Evolutionary conservation across 495 filamentous ascomycete genomes (phyloP).

Genomic region (Aspergillus heteromorphus): DNA sequence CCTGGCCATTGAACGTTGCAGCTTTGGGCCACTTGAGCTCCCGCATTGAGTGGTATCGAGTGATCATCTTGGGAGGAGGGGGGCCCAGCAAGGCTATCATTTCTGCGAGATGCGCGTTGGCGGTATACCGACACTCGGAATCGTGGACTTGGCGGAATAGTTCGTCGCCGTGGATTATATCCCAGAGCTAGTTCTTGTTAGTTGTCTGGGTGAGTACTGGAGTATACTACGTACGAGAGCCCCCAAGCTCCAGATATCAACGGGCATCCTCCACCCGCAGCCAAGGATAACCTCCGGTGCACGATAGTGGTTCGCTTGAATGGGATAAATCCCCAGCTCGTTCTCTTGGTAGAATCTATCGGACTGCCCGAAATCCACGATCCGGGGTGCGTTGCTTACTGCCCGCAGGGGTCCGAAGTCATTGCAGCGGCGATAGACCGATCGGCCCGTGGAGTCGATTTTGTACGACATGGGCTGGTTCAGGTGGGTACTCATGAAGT

Average conservation of each 20-base stretch:
- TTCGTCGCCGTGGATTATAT: constrained; percentile 33
- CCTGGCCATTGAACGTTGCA: constrained; percentile 10
- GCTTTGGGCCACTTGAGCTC: constrained; percentile 16
- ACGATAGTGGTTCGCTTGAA: constrained; percentile 32
- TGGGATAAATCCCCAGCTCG: constrained; percentile 20
- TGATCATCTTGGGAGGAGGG: constrained; percentile 30
- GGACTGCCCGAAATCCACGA: constrained; percentile 78
- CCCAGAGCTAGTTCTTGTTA: constrained; percentile 35
- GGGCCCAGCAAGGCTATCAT: constrained; percentile 37
- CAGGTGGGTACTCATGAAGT: constrained; percentile 21
- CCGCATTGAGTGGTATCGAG: constrained; percentile 20
- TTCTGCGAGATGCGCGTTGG: constrained; percentile 34
- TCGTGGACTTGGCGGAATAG: constrained; percentile 30
- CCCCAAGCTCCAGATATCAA: constrained; percentile 36
- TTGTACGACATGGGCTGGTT: constrained; percentile 24
- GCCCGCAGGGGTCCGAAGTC: constrained; percentile 47
- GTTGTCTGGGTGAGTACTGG: too few relatives aligned
- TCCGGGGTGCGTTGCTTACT: too few relatives aligned
- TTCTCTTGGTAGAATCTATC: constrained; percentile 39
- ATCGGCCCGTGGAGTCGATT: constrained; percentile 10
- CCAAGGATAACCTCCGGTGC: constrained; percentile 34
- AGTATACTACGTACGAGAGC: constrained; percentile 38
- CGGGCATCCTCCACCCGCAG: constrained; percentile 26
- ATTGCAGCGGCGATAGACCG: constrained; percentile 11
- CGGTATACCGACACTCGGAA: constrained; percentile 13